Conservation (phyloP, 306 rosid species). For the Pueraria montana region DNA sequence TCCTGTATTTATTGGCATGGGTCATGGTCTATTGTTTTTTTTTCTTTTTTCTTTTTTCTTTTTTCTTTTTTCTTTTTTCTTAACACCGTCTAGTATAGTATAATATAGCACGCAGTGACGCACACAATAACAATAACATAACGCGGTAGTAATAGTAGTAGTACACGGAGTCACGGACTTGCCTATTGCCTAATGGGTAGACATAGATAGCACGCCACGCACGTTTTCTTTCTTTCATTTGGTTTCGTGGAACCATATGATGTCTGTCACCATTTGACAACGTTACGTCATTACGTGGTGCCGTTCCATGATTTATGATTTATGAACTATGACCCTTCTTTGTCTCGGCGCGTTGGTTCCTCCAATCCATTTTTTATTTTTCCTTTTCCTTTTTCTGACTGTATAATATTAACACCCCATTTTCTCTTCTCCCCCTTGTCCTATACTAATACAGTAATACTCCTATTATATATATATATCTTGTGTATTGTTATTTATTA, state of each 20-base stretch:
- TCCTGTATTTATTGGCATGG: too few relatives aligned
- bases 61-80: too few relatives aligned
- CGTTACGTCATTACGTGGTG: constrained; percentile 8
- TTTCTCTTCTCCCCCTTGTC: neutral
- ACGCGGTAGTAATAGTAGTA: neutral
- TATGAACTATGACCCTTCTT: neutral
- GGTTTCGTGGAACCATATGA: neutral
- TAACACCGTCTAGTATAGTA: too few relatives aligned
- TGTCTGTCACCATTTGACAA: constrained; percentile 20
- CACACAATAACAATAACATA: neutral
- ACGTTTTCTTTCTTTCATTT: constrained; percentile 29
- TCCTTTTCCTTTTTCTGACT: constrained; percentile 2
- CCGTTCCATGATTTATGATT: neutral
- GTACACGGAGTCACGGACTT: neutral
- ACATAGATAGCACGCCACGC: constrained; percentile 29
- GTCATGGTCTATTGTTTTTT: too few relatives aligned
- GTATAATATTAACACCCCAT: neutral
- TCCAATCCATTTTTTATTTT: constrained; percentile 26
- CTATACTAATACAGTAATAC: neutral
- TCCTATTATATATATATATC: neutral
- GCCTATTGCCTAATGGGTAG: neutral
- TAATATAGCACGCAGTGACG: neutral
- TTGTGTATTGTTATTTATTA: neutral
- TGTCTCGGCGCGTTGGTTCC: neutral
- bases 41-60: too few relatives aligned